Evolutionary conservation across 1,139 yeast species (phyloP).

Genomic region (Sugiyamaella japonica): DNA sequence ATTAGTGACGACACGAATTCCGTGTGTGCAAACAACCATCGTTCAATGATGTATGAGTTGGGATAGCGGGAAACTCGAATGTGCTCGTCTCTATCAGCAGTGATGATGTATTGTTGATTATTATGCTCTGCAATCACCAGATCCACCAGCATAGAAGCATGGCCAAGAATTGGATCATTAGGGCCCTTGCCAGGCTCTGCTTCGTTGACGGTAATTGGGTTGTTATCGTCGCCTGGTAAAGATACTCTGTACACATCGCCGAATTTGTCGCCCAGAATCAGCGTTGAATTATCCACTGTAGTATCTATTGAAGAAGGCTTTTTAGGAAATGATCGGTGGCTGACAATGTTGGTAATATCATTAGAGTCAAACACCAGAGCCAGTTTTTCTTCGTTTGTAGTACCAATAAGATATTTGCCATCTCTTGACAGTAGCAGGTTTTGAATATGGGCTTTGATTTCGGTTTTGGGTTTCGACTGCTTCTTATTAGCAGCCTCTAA

Average conservation of each 20-base stretch:
- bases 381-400: constrained; percentile 83
- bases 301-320: constrained; percentile 80
- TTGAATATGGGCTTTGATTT: constrained; percentile 47
- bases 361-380: constrained; percentile 52
- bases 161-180: constrained; percentile 74
- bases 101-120: constrained; percentile 59
- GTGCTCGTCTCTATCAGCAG: constrained; percentile 96
- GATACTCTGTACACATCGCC: constrained; percentile 84
- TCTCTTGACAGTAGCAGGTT: constrained; percentile 55
- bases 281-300: constrained; percentile 49
- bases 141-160: constrained; percentile 92
- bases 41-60: constrained; percentile 69
- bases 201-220: constrained; percentile 27
- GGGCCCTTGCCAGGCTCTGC: constrained; percentile 45
- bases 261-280: constrained; percentile 90
- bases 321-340: constrained; percentile 80
- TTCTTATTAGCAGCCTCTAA: constrained; percentile 11
- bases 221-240: constrained; percentile 24
- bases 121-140: constrained; percentile 50
- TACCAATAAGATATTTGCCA: constrained; percentile 59
- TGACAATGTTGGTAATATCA: constrained; percentile 47
- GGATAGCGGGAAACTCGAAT: constrained; percentile 86
- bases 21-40: constrained; percentile 83
- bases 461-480: constrained; percentile 21
- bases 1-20: constrained; percentile 72